Evolutionary conservation across 192 early-diverging fungal genomes (phyloP).

Genomic region (Piromyces finnis): DNA sequence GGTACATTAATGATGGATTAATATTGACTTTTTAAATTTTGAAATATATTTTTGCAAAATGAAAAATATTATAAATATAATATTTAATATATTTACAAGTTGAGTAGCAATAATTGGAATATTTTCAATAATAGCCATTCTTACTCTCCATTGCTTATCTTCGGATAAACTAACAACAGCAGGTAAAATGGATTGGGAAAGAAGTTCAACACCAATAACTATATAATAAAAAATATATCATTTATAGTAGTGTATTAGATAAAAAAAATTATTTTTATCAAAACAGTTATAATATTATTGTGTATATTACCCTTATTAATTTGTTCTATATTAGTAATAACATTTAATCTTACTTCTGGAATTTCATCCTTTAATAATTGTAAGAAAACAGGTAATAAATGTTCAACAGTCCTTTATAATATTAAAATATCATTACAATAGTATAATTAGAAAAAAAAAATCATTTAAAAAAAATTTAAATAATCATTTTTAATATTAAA

Average conservation of each 20-base stretch:
- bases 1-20: too few species aligned
- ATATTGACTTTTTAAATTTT: too few species aligned
- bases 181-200: constrained; percentile 90
- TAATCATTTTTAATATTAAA: not conserved
- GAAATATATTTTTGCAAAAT: too few species aligned
- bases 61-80: not conserved
- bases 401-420: constrained; percentile 81
- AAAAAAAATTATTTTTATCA: too few species aligned
- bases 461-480: not conserved
- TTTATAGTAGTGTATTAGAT: too few species aligned
- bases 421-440: not conserved
- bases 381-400: constrained; percentile 82
- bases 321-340: constrained; percentile 92
- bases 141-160: constrained; percentile 99
- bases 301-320: constrained; percentile 89
- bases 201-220: constrained; percentile 90
- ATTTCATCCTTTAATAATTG: constrained; percentile 94
- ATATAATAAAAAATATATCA: too few species aligned
- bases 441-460: not conserved
- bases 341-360: constrained; percentile 91
- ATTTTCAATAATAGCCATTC: constrained; percentile 97
- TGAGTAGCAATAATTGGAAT: constrained; percentile 93
- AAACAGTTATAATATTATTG: too few species aligned
- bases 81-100: constrained; percentile 22
- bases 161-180: constrained; percentile 97